Percentiles rank a stretch among this genome's conserved stretches.
Evolutionary conservation across 306 rosid species (phyloP).

Genomic region (Betula pendula): DNA sequence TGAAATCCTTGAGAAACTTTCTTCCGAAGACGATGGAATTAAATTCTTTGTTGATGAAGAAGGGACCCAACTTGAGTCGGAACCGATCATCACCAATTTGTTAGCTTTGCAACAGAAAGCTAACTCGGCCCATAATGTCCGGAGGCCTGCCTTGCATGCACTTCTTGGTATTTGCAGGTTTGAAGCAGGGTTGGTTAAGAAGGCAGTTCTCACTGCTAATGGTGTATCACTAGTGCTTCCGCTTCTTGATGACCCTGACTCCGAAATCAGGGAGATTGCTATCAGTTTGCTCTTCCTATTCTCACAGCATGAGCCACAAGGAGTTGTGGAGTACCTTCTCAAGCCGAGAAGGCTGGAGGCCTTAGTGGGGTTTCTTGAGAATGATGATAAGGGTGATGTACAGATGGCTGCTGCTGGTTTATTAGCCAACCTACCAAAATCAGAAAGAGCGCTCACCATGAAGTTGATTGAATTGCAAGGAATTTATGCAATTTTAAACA

Average conservation of each 20-base stretch:
- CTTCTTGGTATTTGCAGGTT: slow-evolving; percentile 79
- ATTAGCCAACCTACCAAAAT: slow-evolving; percentile 76
- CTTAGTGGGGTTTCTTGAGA: slow-evolving; percentile 75
- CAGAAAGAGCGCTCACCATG: slow-evolving; percentile 57
- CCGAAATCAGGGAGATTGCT: slow-evolving; percentile 62
- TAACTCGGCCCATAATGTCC: slow-evolving; percentile 42
- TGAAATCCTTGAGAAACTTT: slow-evolving; percentile 72
- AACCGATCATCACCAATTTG: slow-evolving; percentile 55
- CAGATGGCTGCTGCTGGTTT: slow-evolving; percentile 87
- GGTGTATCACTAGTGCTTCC: slow-evolving; percentile 70
- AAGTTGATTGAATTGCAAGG: slow-evolving; percentile 68
- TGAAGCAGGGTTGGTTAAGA: slow-evolving; percentile 67
- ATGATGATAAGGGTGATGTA: slow-evolving; percentile 54
- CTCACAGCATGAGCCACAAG: slow-evolving; percentile 81
- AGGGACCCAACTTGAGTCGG: slow-evolving; percentile 66
- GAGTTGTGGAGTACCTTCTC: slow-evolving; percentile 79
- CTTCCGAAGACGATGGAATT: slow-evolving; percentile 50
- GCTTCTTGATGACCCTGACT: slow-evolving; percentile 73
- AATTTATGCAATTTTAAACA: slow-evolving; percentile 64
- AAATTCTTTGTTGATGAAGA: slow-evolving; percentile 60
- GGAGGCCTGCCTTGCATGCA: slow-evolving; percentile 61
- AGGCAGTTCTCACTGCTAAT: slow-evolving; percentile 64
- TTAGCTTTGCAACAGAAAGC: slow-evolving; percentile 50
- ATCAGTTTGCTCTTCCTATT: slow-evolving; percentile 67
- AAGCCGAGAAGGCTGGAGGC: slow-evolving; percentile 89